Percentiles rank a stretch among this genome's conserved stretches.
These are phyloP conservation scores for Massariosphaeria phaeospora DNA, from an alignment of 495 filamentous ascomycete genomes.

Conservation along the genomic window DNA sequence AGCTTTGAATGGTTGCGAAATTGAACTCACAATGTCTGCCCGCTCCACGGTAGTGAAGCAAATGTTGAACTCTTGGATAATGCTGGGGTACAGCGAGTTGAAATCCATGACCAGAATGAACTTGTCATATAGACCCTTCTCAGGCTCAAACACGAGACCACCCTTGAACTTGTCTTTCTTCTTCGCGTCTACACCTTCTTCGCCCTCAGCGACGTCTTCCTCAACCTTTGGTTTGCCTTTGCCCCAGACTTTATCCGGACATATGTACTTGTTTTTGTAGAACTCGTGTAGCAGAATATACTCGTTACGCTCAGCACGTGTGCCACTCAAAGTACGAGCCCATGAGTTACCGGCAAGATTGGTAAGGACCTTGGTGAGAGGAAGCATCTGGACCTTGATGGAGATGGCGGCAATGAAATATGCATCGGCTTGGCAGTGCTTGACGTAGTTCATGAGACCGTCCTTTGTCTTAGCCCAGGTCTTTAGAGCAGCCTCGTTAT, in stretches of 20 bases:
- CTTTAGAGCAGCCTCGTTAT: constrained; percentile 81
- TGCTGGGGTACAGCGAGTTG: constrained; percentile 97
- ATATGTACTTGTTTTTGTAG: constrained; percentile 91
- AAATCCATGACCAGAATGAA: constrained; percentile 99
- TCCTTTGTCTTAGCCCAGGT: constrained; percentile 79
- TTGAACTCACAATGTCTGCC: constrained; percentile 51
- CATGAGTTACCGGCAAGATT: constrained; percentile 98
- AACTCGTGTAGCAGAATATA: constrained; percentile 99
- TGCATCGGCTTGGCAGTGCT: constrained; percentile 88
- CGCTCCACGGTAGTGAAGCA: constrained; percentile 96
- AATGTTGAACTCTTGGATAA: constrained; percentile 99
- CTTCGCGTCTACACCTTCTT: constrained; percentile 65
- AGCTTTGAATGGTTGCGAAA: constrained; percentile 16
- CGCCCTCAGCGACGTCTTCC: constrained; percentile 67
- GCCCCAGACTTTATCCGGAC: constrained; percentile 81
- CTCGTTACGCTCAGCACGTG: constrained; percentile 94
- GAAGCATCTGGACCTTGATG: constrained; percentile 81
- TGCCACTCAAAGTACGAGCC: constrained; percentile 92
- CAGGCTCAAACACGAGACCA: constrained; percentile 95
- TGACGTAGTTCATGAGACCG: constrained; percentile 87
- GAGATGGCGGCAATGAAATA: constrained; percentile 91
- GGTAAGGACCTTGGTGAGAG: constrained; percentile 89
- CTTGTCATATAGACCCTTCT: constrained; percentile 94
- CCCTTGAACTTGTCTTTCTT: constrained; percentile 99
- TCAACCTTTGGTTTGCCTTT: constrained; percentile 63